Percentiles rank a stretch among this genome's conserved stretches.
phyloP scores from a whole-genome alignment of 2,329 filamentous ascomycete species.

The Apiospora kogelbergensis region DNA sequence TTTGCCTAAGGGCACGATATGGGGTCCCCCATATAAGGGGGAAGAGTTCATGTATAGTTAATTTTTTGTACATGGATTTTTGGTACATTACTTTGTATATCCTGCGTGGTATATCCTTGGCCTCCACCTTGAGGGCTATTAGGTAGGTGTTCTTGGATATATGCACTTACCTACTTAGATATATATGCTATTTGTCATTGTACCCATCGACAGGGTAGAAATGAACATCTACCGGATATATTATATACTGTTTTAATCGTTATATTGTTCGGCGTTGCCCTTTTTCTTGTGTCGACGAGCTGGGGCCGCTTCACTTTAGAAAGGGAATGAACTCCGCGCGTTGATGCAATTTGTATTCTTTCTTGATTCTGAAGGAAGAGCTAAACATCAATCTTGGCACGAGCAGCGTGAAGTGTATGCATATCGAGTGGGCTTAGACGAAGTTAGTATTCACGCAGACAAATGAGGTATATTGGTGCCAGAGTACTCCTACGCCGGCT shows the following conservation, averaged over 20 bases:
- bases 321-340: no score
- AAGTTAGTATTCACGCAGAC: conserved; percentile 19
- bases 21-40: not conserved
- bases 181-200: not conserved
- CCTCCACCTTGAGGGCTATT: not conserved
- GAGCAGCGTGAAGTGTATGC: not conserved
- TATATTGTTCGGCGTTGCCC: not conserved
- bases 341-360: not conserved
- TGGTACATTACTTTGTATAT: not conserved
- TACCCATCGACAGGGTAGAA: not conserved
- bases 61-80: not conserved
- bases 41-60: not conserved
- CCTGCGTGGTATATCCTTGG: not conserved
- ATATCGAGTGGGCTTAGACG: conserved; percentile 17
- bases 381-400: not conserved
- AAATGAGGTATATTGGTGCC: not conserved
- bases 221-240: not conserved
- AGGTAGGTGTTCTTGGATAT: not conserved
- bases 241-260: not conserved
- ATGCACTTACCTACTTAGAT: not conserved
- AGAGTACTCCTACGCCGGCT: conserved; percentile 1
- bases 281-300: not conserved
- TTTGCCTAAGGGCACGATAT: not conserved
- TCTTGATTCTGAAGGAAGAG: not conserved
- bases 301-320: no score